Evolutionary conservation across 441 rosid species (phyloP), one percentile per base, ranked within the genome.

Genomic region (Oxalis stricta): DNA sequence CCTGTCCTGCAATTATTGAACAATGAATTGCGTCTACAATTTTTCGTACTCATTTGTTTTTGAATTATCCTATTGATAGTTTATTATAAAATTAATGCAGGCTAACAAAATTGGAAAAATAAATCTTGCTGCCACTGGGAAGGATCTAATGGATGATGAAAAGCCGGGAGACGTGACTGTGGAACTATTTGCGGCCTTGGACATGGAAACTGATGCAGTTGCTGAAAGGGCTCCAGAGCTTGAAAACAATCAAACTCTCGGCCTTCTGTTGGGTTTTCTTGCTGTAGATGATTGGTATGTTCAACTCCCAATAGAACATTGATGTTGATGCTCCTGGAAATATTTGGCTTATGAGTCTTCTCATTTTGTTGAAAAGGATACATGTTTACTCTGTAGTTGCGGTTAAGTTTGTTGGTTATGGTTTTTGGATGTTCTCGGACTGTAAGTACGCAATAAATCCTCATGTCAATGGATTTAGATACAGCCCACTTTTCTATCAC

Each of bases 71-170:
- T 14, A 13, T 44, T 52, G 10, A 1, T 57, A 33, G 24, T 31
- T 43, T 36, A 44, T 37, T 23, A 33, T 14, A 52, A 20, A 26
- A 31, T 37, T 50, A 58, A 10, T 66, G 59, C 68, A 88, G 99
- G 97, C 99, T 59, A 83, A 84, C 65, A 93, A 85, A 71, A 88
- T 93, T 57, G 99, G 99, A 40, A 88, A 69, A 68, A 88, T 93
- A 73, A 93, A 93, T 68, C 91, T 88, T 36, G 99, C 97, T 68
- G 99, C 99, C 33, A 88, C 86, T 29, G 97, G 99, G 57, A 93
- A 85, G 72, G 97, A 93, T 76, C 91, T 88, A 59, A 84, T 93
- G 96, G 99, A 93, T 52, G 99, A 93, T 37, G 99, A 93, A 65
- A 93, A 93, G 57, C 97, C 69, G 68, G 96, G 86, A 68, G 97